Conservation (phyloP, 1,284 basidiomycete species). For the Golubevia pallescens region DNA sequence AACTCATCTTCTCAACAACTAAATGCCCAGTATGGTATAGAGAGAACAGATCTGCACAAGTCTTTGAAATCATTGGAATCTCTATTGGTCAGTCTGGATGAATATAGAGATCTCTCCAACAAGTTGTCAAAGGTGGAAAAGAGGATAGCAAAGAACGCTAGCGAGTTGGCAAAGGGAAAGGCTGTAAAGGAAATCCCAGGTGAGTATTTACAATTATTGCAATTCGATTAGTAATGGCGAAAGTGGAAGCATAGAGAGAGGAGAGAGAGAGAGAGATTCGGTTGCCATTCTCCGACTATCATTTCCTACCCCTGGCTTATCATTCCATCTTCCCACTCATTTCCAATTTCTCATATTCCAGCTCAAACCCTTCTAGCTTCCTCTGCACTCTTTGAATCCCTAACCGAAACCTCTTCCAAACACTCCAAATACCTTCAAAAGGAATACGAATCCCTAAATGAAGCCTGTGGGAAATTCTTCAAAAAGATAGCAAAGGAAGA, state of each 20-base stretch:
- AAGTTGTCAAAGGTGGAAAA: conserved; percentile 54
- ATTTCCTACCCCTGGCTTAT: conserved; percentile 5
- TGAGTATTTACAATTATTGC: not conserved
- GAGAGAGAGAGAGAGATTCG: not conserved
- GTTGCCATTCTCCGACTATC: not conserved
- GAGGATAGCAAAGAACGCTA: conserved; percentile 42
- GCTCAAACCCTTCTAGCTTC: conserved; percentile 34
- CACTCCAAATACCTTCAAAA: conserved; percentile 49
- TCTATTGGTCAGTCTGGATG: conserved; percentile 54
- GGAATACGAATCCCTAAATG: conserved; percentile 60
- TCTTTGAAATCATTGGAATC: conserved; percentile 48
- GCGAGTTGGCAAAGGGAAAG: conserved; percentile 47
- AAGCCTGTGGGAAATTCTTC: conserved; percentile 56
- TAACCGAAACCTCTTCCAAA: conserved; percentile 40
- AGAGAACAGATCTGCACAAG: conserved; percentile 55
- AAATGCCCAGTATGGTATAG: no score
- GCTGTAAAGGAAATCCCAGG: conserved; percentile 36
- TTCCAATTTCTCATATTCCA: conserved; percentile 2
- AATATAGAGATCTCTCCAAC: conserved; percentile 48
- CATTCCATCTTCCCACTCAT: not conserved
- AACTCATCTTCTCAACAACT: no score
- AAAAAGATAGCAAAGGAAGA: conserved; percentile 61
- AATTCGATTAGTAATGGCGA: not conserved
- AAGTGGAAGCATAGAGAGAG: conserved; percentile 2
- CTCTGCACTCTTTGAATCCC: conserved; percentile 43